Evolutionary conservation across 306 rosid species (phyloP).

Genomic region (Vigna mungo): DNA sequence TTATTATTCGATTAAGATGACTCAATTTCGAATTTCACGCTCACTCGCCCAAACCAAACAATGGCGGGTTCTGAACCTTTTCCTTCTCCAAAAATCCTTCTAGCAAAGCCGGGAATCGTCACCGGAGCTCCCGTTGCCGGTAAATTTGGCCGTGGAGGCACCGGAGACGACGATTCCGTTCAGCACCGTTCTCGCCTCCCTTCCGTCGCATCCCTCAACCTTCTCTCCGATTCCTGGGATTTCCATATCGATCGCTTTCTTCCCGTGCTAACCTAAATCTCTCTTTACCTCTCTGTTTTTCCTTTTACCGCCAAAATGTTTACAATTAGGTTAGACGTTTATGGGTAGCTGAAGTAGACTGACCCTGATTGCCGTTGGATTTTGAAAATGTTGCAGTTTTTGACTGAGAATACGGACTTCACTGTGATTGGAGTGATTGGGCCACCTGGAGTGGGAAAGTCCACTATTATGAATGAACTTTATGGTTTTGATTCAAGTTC

Average conservation of each 20-base stretch:
- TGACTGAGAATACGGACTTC: conserved; percentile 87
- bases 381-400: conserved; percentile 61
- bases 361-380: neutral
- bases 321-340: neutral
- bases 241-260: conserved; percentile 92
- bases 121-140: conserved; percentile 61
- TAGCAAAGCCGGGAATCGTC: conserved; percentile 82
- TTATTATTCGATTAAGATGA: neutral
- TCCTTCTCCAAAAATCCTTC: conserved; percentile 75
- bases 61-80: conserved; percentile 60
- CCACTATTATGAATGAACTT: conserved; percentile 84
- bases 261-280: conserved; percentile 51
- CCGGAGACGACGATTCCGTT: conserved; percentile 67
- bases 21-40: neutral
- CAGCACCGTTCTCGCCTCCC: conserved; percentile 82
- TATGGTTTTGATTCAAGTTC: conserved; percentile 85
- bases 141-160: conserved; percentile 64
- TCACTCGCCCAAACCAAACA: neutral
- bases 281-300: conserved; percentile 3
- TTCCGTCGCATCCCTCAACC: conserved; percentile 84
- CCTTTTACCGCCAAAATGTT: neutral
- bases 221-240: conserved; percentile 93
- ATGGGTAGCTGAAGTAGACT: neutral
- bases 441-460: conserved; percentile 87
- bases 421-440: conserved; percentile 90